These are phyloP conservation scores for Trichomonas vaginalis DNA, from an alignment of 208 protist genomes.

Conservation along the genomic window DNA sequence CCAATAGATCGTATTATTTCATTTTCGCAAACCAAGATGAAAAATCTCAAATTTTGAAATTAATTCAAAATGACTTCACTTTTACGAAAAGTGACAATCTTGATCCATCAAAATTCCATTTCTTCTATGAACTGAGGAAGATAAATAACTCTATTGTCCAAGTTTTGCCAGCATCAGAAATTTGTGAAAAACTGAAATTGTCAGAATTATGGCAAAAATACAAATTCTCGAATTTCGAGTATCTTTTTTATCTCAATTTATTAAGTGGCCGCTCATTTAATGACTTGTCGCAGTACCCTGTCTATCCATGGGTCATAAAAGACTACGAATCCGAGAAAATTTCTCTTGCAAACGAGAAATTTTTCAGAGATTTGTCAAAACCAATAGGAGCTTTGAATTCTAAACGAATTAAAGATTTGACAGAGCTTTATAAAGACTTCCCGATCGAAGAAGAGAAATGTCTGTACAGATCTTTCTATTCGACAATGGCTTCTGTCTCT, in stretches of 20 bases:
- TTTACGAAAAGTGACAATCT: background rate
- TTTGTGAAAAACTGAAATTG: background rate
- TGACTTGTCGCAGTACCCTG: background rate
- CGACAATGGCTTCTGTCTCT: background rate
- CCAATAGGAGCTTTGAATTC: conserved; percentile 39
- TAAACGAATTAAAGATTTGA: background rate
- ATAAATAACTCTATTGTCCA: background rate
- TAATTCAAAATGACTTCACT: background rate
- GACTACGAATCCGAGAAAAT: background rate
- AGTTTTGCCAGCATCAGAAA: background rate
- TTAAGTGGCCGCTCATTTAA: background rate
- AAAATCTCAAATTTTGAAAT: background rate
- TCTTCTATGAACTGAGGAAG: background rate
- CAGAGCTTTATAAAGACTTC: background rate
- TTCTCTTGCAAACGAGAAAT: background rate
- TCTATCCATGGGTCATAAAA: background rate
- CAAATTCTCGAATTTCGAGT: background rate
- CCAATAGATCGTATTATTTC: background rate
- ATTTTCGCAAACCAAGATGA: background rate
- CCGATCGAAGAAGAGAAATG: background rate
- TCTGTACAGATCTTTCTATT: background rate
- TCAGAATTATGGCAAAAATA: background rate
- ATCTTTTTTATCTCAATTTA: background rate
- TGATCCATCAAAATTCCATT: background rate
- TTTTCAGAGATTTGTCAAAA: background rate